Evolutionary conservation across 1,139 yeast species (phyloP), one percentile per base, ranked within the genome.

Genomic region (Yamadazyma kanchanaburiensis): DNA sequence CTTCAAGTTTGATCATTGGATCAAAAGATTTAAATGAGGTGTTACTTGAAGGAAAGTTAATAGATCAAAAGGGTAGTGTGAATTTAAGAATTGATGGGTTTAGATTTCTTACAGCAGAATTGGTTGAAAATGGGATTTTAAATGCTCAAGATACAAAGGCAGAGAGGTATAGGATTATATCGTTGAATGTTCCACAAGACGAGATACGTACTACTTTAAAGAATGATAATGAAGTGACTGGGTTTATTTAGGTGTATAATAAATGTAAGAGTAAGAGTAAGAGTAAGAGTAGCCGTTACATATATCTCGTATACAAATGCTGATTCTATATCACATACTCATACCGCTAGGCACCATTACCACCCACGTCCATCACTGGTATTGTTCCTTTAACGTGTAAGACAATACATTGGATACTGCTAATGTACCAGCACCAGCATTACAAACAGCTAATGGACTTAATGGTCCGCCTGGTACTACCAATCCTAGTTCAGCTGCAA

Each of bases 111-210:
- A 49, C 84, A 6, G 65, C 70, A 29, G 94, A 86, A 44, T 61
- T 91, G 32, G 75, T 76, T 6, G 96, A 87, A 38, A 78, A 79
- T 26, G 97, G 97, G 0, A 61, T 89, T 12, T 45, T 91, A 3
- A 63, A 76, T 3, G 80, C 77, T 45, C 94, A 85, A 48, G 72
- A 72, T 32, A 63, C 74, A 35, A 71, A 72, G 31, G 80, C 88
- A 19, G 94, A 86, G 46, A 65, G 95, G 33, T 61, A 76, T 35
- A 69, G 79, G 20, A 56, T 75, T 36, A 60, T 89, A 2, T 74
- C 83, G 32, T 58, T 91, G 32, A 77, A 76, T 42, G 64, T 86
- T 2, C 75, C 89, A 4, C 80, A 77, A 32, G 94, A 80, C 34
- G 95, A 84, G 40, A 68, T 86, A 5, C 51, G 68, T 18, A 63